Base-by-base conservation (phyloP, 2,329 filamentous ascomycete genomes). In the Hypocreales sp. region DNA sequence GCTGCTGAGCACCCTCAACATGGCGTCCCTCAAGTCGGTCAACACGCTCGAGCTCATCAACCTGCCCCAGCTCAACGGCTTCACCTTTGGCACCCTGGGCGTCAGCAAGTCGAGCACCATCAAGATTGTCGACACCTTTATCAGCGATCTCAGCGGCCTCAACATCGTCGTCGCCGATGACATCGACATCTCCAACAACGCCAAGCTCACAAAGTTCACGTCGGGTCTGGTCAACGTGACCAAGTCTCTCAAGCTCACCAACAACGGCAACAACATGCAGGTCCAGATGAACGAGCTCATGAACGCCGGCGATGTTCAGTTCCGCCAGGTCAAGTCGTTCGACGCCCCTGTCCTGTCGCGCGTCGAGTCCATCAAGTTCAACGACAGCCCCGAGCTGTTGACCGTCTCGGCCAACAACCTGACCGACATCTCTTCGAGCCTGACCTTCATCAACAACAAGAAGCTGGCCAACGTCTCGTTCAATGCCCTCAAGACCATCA, bases 151-250 rank as follows among this genome's bases (percentile, higher is more conserved):
- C 33, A 64, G 76, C 39, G 84, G 83, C 47, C 79, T 98, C 51
- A 79, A 83, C 50, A 65, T 95, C 37, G 56, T 71, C 37, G 65
- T 67, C n/a, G 75, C 83, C 29, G 66, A 70, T 31, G 64, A 60
- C 39, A 70, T 98, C 50, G 64, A 80, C 52, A 78, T 98, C 56
- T 78, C 81, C 68, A 93, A 93, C 75, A 95, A 95, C 72, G 61
- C 60, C 35, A 76, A 78, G 48, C 67, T 98, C 42, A 71, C 68
- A 48, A 64, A 62, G 35, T 80, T 92, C 60, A 69, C 71, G 48
- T 80, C 84, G 54, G 69, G 79, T 49, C 66, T 95, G 32, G 66
- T 66, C 51, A 87, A 80, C 58, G 69, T 93, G 43, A 78, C 67
- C 38, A 63, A 68, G 31, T 53, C 64, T 25, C 60, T 94, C 28